Evolutionary conservation across 2,329 filamentous ascomycete species (phyloP), one percentile per base, ranked within the genome.

Genomic region (Penicillium sp.): DNA sequence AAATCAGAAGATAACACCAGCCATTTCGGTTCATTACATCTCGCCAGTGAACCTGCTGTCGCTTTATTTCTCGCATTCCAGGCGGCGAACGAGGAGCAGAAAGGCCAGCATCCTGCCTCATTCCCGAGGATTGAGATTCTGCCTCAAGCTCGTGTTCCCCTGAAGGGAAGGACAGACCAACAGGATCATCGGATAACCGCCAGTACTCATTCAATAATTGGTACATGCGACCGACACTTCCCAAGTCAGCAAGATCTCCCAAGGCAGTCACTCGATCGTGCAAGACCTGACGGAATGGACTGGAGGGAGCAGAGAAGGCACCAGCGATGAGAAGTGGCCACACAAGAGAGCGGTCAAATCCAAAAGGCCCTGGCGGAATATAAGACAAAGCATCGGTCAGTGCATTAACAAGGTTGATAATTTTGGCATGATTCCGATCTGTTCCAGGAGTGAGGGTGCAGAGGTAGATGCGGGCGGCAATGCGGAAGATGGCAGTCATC

Each of bases 381-480:
- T 84, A 88, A 53, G 89, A 84, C 28, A 28, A 86, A 35, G 88
- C 84, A 55, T 85, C 83, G 26, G 88, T 86, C 59, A 97, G 84
- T 67, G 90, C 89, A 57, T 88, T 84, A 40, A 97, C 85, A 25
- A 97, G 82, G 62, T 87, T 87, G 67, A 88, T 80, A 68, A 87
- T 92, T 71, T 87, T 90, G 9, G 80, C 79, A 66, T 94, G 88
- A 55, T 81, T 82, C 45, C 89, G 88, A 66, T 88, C 86, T 76
- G 93, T 94, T 54, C 91, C 91, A 0, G 93, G 93, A 0, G 97
- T 90, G 35, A 99, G 82, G 69, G 90, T 92, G 85, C 91, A 96
- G n/a, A 97, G 86, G 76, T 97, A 97, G 77, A 99, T 91, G 69
- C 93, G 88, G 3, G 93, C 92, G 2, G 93, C 93, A 51, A 96